Conservation (phyloP, 2,329 filamentous ascomycete species). For the Pseudogymnoascus sp. region DNA sequence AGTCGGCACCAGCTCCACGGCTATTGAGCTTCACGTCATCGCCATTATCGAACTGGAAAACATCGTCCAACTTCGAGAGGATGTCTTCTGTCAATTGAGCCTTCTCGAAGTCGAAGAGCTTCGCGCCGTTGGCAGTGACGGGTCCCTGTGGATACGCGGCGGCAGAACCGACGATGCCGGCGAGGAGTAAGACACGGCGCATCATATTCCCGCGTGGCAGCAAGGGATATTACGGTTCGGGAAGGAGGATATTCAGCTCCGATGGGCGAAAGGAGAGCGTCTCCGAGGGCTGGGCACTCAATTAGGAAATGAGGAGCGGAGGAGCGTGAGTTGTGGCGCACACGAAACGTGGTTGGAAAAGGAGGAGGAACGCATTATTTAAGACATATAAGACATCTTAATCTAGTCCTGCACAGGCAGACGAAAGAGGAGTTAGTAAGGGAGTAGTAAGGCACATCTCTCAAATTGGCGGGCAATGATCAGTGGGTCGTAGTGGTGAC, state of each 20-base stretch:
- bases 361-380: neutral
- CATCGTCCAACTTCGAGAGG: conserved; percentile 6
- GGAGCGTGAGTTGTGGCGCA: neutral
- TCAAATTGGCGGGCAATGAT: neutral
- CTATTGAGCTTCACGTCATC: neutral
- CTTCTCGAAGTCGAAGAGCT: conserved; percentile 12
- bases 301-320: conserved; percentile 3
- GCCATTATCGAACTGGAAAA: conserved; percentile 14
- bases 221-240: neutral
- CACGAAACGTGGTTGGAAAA: conserved; percentile 5
- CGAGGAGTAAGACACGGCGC: conserved; percentile 11
- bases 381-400: conserved; percentile 11
- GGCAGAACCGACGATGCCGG: conserved; percentile 1
- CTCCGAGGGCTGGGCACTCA: neutral
- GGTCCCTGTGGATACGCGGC: neutral
- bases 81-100: conserved; percentile 2
- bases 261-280: neutral
- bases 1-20: conserved; percentile 13
- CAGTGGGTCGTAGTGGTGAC: neutral
- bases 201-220: conserved; percentile 9
- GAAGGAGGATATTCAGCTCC: conserved; percentile 8
- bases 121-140: neutral
- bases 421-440: conserved; percentile 9
- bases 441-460: conserved; percentile 2
- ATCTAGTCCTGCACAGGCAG: neutral